phyloP scores from a whole-genome alignment of 2,329 filamentous ascomycete species.

The Paramyrothecium roridum region DNA sequence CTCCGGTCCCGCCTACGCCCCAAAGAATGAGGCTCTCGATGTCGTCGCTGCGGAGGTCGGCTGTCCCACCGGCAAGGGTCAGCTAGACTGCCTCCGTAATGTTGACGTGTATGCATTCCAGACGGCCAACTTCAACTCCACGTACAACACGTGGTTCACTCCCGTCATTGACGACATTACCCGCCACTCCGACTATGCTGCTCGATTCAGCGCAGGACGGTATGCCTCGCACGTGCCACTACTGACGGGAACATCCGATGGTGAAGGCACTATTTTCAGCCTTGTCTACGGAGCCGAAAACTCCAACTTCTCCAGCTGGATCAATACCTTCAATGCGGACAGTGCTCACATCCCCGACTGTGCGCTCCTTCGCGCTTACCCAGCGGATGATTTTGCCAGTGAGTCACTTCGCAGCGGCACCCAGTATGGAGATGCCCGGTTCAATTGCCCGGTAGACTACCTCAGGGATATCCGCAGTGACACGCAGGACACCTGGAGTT shows the following conservation, averaged over 20 bases:
- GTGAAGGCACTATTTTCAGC: constrained; percentile 33
- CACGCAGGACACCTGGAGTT: constrained; percentile 36
- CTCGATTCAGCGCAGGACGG: constrained; percentile 10
- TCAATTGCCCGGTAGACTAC: constrained; percentile 38
- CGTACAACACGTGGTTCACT: constrained; percentile 39
- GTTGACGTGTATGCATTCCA: constrained; percentile 18
- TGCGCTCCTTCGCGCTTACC: constrained; percentile 11
- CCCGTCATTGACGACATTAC: constrained; percentile 31
- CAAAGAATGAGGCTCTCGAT: constrained; percentile 30
- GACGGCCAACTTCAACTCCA: constrained; percentile 20
- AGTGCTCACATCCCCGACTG: constrained; percentile 13
- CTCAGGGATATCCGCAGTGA: constrained; percentile 33
- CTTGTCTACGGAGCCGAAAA: constrained; percentile 28
- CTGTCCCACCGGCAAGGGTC: constrained; percentile 24
- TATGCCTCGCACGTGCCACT: constrained; percentile 31
- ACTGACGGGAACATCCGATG: constrained; percentile 29
- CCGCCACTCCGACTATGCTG: constrained; percentile 26
- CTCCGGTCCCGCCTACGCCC: constrained; percentile 35
- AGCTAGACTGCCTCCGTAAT: constrained; percentile 33
- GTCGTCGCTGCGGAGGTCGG: constrained; percentile 32
- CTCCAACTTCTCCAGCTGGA: constrained; percentile 20
- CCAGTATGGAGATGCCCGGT: constrained; percentile 42
- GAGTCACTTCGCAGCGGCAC: constrained; percentile 37
- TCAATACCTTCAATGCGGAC: constrained; percentile 19
- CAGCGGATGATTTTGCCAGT: constrained; percentile 26